Evolutionary conservation across 805 yeast genomes (phyloP), one percentile per base, ranked within the genome.

Genomic region (Metschnikowia baotianmanensis): DNA sequence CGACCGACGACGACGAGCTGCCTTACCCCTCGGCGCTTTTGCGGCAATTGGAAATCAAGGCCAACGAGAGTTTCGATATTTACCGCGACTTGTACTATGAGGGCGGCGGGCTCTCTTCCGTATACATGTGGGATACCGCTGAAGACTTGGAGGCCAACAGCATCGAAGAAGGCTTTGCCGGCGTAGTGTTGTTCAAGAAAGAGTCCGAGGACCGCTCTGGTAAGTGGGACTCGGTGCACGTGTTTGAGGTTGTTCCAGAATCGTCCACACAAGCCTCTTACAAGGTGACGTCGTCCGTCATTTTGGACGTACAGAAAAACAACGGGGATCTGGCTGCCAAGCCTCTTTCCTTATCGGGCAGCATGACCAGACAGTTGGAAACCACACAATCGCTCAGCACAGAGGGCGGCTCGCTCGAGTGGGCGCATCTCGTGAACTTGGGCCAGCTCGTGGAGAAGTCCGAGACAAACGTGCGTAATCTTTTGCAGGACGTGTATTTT

Each of bases 41-140:
- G 47, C 72, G 98, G 50, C 74, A 79, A 50, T 67, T 91, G 50
- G 99, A 91, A 65, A 60, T 77, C 19, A 73, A 80, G 49, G 90
- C 95, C 45, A 93, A 91, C 61, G 91, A 87, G 48, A 85, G 96
- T 4, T 87, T 91, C 59, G 97, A 89, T 55, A 77, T 91, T 26
- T 91, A 93, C 67, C 75, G 96, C 50, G 99, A 93, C 59, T 67
- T 91, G 53, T 91, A 91, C 67, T 91, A 89, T 61, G 98, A 90
- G 62, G 97, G 97, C 28, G 56, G 66, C 8, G 99, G 98, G 17
- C 71, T 85, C 28, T 82, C 93, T 2, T 80, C 90, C 42, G 95
- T 85, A 13, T 91, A 93, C 59, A 69, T 93, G 37, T 91, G 99
- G 99, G 96, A 90, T 53, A 72, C 78, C 17, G 82, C 80, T 25